Evolutionary conservation across 306 rosid genomes (phyloP).

Genomic region (Acacia acuminata): DNA sequence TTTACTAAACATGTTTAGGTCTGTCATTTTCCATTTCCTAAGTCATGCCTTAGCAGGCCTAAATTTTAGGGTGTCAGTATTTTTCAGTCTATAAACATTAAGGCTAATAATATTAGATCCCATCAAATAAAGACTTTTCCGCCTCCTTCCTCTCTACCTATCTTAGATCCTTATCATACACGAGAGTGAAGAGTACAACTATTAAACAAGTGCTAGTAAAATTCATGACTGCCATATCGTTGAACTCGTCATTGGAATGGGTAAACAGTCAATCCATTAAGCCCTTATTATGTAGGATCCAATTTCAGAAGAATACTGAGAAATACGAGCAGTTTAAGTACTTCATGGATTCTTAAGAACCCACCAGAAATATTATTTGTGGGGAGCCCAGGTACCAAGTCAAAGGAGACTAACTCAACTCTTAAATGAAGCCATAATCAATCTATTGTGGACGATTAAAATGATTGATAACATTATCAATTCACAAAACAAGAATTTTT

Average conservation of each 20-base stretch:
- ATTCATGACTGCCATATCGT: neutral
- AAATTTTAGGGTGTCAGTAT: no score
- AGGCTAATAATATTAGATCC: no score
- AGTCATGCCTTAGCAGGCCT: no score
- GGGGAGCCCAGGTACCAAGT: no score
- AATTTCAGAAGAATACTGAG: neutral
- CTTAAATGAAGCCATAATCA: constrained; percentile 1
- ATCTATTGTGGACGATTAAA: neutral
- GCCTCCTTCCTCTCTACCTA: no score
- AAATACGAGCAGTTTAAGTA: neutral
- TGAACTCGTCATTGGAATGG: neutral
- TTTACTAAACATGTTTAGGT: no score
- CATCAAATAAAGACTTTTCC: no score
- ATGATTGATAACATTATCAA: neutral
- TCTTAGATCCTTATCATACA: no score
- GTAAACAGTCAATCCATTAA: neutral
- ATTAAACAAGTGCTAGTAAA: neutral
- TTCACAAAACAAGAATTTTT: constrained; percentile 5
- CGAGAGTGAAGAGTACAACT: no score
- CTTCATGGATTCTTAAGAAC: neutral
- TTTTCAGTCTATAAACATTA: no score
- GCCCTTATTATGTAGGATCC: neutral
- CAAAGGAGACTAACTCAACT: neutral
- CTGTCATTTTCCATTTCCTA: no score
- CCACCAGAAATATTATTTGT: neutral